A percentile compares a stretch with the other conserved stretches of the same genome.
These are phyloP conservation scores for Aureobasidium sp. DNA, from an alignment of 2,329 filamentous ascomycete genomes.

Conservation along the genomic window DNA sequence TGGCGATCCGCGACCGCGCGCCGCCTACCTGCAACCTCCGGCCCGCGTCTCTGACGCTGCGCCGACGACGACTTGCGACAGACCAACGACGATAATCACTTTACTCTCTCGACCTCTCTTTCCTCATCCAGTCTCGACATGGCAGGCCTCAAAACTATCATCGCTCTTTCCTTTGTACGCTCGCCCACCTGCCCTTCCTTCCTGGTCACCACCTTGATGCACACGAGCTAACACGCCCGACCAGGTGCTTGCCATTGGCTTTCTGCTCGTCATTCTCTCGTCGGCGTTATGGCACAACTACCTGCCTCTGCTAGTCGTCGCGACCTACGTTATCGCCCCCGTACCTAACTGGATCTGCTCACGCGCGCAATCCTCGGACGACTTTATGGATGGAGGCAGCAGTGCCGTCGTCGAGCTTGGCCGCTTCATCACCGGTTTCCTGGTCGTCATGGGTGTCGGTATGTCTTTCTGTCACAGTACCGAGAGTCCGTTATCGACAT, in stretches of 20 bases:
- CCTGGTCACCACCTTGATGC: constrained; percentile 6
- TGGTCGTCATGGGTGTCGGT: constrained; percentile 98
- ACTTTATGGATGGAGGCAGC: constrained; percentile 82
- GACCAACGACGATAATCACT: neutral
- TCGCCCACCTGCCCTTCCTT: constrained; percentile 15
- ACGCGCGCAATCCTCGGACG: constrained; percentile 83
- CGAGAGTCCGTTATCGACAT: neutral
- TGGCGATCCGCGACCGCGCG: neutral
- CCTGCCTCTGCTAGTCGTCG: constrained; percentile 90
- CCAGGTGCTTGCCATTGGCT: constrained; percentile 89
- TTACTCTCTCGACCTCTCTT: neutral
- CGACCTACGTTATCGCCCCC: constrained; percentile 87
- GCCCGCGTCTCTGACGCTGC: neutral
- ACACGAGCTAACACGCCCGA: neutral
- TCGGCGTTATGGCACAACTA: constrained; percentile 93
- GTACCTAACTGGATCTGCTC: constrained; percentile 94
- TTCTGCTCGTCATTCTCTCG: constrained; percentile 96
- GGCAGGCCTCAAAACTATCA: constrained; percentile 97
- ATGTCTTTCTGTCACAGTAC: constrained; percentile 35
- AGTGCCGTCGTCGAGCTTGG: constrained; percentile 88
- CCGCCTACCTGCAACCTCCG: neutral
- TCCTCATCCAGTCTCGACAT: constrained; percentile 34
- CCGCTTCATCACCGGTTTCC: constrained; percentile 86
- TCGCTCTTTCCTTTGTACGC: constrained; percentile 89
- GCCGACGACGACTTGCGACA: neutral